Evolutionary conservation across 2,329 filamentous ascomycete genomes (phyloP).

Genomic region (Thielaviopsis euricoi): DNA sequence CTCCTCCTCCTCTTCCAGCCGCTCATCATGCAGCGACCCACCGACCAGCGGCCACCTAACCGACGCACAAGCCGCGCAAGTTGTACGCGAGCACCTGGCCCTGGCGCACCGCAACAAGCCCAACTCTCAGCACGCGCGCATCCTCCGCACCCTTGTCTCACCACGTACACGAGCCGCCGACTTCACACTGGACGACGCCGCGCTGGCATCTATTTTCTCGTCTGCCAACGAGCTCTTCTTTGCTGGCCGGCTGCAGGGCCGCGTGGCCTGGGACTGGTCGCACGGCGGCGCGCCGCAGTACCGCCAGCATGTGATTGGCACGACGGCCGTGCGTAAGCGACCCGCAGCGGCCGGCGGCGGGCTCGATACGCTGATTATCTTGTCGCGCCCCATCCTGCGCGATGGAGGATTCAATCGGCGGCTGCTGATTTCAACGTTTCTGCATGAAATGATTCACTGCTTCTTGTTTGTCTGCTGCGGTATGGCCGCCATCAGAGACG

Average conservation of each 20-base stretch:
- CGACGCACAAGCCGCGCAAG: slow-evolving; percentile 30
- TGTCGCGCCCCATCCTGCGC: slow-evolving; percentile 42
- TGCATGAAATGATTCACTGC: slow-evolving; percentile 52
- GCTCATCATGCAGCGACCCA: neutral
- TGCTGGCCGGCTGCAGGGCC: slow-evolving; percentile 34
- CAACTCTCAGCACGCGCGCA: slow-evolving; percentile 38
- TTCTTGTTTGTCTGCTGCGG: slow-evolving; percentile 48
- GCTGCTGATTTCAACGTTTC: slow-evolving; percentile 45
- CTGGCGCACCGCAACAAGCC: slow-evolving; percentile 25
- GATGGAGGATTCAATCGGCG: slow-evolving; percentile 39
- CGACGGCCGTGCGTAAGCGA: slow-evolving; percentile 37
- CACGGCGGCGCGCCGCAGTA: slow-evolving; percentile 32
- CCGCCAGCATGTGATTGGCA: slow-evolving; percentile 40
- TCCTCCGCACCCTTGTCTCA: slow-evolving; percentile 40
- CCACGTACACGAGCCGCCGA: slow-evolving; percentile 29
- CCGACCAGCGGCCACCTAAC: slow-evolving; percentile 23
- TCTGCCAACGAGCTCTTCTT: slow-evolving; percentile 49
- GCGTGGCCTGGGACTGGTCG: slow-evolving; percentile 48
- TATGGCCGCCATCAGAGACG: slow-evolving; percentile 35
- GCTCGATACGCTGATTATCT: slow-evolving; percentile 45
- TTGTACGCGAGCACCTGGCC: slow-evolving; percentile 32
- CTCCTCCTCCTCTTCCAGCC: slow-evolving; percentile 13
- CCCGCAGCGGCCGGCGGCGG: slow-evolving; percentile 27
- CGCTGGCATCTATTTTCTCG: slow-evolving; percentile 40
- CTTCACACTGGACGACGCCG: slow-evolving; percentile 39